Evolutionary conservation across 2,329 filamentous ascomycete species (phyloP).

Genomic region (Fusarium sp.): DNA sequence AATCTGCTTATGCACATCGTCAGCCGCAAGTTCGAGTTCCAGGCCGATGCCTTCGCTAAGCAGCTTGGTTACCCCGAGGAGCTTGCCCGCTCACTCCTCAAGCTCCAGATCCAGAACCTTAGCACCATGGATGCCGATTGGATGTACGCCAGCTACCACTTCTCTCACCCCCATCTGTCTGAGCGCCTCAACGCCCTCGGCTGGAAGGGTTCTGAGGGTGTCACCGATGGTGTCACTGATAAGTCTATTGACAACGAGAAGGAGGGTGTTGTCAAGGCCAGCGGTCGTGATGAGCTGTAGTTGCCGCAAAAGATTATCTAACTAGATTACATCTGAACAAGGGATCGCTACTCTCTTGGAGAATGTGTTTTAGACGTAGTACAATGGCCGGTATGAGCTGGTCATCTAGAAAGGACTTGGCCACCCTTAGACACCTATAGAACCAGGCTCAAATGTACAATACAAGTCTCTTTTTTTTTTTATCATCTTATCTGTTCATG

Average conservation of each 20-base stretch:
- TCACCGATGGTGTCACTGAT: slow-evolving; percentile 50
- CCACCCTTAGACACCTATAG: slow-evolving; percentile 15
- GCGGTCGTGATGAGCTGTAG: slow-evolving; percentile 78
- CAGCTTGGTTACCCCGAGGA: slow-evolving; percentile 84
- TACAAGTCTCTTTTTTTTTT: slow-evolving; percentile 24
- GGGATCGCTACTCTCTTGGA: neutral
- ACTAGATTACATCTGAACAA: slow-evolving; percentile 7
- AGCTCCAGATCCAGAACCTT: slow-evolving; percentile 97
- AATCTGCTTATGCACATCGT: slow-evolving; percentile 97
- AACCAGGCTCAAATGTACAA: slow-evolving; percentile 34
- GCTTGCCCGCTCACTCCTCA: slow-evolving; percentile 88
- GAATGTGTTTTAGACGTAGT: neutral
- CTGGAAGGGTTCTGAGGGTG: slow-evolving; percentile 74
- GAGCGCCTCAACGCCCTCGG: slow-evolving; percentile 91
- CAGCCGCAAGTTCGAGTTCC: slow-evolving; percentile 93
- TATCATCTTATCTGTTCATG: slow-evolving; percentile 14
- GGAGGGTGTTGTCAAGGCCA: slow-evolving; percentile 68
- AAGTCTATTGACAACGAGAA: slow-evolving; percentile 49
- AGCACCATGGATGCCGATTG: slow-evolving; percentile 99
- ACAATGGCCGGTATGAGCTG: slow-evolving; percentile 10
- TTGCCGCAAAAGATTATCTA: neutral
- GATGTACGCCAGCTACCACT: slow-evolving; percentile 98
- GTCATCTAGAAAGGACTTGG: slow-evolving; percentile 13
- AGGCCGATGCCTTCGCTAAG: slow-evolving; percentile 91
- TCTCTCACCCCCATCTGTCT: slow-evolving; percentile 94